Evolutionary conservation across 2,329 filamentous ascomycete genomes (phyloP).

Genomic region (Tolypocladium tropicale): DNA sequence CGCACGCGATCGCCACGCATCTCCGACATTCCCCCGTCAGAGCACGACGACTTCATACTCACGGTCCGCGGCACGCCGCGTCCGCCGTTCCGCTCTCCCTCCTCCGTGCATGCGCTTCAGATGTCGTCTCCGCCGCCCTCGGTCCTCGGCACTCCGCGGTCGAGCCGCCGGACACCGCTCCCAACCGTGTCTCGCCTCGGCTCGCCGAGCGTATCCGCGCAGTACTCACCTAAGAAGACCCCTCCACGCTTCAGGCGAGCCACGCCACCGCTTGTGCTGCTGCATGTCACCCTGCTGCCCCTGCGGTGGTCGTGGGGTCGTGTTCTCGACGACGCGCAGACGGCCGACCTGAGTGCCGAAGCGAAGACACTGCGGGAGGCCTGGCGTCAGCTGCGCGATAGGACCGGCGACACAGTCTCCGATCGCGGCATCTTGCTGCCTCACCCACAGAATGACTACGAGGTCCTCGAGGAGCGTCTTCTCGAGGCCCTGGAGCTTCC

Average conservation of each 20-base stretch:
- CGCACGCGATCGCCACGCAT: slow-evolving; percentile 28
- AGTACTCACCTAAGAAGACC: slow-evolving; percentile 48
- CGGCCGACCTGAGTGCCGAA: slow-evolving; percentile 31
- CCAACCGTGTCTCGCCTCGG: slow-evolving; percentile 45
- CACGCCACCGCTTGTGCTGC: slow-evolving; percentile 59
- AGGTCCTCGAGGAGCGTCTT: slow-evolving; percentile 67
- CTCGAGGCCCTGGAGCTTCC: slow-evolving; percentile 66
- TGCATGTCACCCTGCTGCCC: slow-evolving; percentile 69
- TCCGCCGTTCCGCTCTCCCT: slow-evolving; percentile 58
- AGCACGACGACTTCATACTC: slow-evolving; percentile 37
- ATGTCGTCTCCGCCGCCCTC: slow-evolving; percentile 58
- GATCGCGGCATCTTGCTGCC: slow-evolving; percentile 65
- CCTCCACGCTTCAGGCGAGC: slow-evolving; percentile 46
- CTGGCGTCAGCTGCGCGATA: slow-evolving; percentile 58
- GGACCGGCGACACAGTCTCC: slow-evolving; percentile 61
- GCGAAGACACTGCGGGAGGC: slow-evolving; percentile 46
- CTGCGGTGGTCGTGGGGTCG: slow-evolving; percentile 55
- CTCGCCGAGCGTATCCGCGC: slow-evolving; percentile 40
- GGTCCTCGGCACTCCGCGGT: slow-evolving; percentile 43
- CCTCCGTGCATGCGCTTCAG: slow-evolving; percentile 59
- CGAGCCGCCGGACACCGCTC: slow-evolving; percentile 35
- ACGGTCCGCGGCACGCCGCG: slow-evolving; percentile 50
- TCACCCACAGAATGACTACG: slow-evolving; percentile 72
- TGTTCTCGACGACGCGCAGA: slow-evolving; percentile 35
- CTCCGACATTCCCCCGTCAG: slow-evolving; percentile 41